Base-by-base conservation (phyloP, 371 early-diverging fungal genomes). In the Racocetra persica region DNA sequence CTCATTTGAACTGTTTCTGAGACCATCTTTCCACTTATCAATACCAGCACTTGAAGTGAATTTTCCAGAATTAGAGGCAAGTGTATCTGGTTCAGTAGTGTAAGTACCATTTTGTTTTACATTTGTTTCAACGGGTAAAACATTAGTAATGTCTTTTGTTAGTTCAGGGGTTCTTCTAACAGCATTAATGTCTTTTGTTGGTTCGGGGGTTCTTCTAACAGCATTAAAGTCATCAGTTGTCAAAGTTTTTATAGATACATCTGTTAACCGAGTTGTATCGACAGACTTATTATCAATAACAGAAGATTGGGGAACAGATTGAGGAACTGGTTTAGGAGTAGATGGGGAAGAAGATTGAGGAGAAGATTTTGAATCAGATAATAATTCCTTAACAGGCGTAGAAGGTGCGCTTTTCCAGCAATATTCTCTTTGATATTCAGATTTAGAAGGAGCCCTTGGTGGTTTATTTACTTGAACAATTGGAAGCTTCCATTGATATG, bases 341-440 rank as follows among this genome's bases (percentile, higher is more conserved):
- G 67, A 22, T 24, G 63, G 60, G 7, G 41, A 10, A 4, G 32
- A 1, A 20, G 72, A 22, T 20, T 32, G 72, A 32, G 72, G 18
- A 24, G 14, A 5, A 22, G 22, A 24, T 7, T 20, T 18, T 22
- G 72, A 72, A 24, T n/a, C n/a, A 22, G 72, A 10, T 66, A 66
- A 66, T 24, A 41, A 41, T 41, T 41, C 41, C 2, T 41, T 41
- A 41, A 41, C 41, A 41, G 41, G 41, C 8, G 65, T 32, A 13
- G 69, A n/a, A n/a, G 51, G 16, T 20, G 76, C 18, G 6, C 36
- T 41, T 41, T 36, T 57, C 79, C 79, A 78, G 5, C 67, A 36
- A 52, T 66, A 78, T 66, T 78, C 79, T 32, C 79, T 45, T 66
- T 78, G 79, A 78, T 78, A 78, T 78, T 78, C 79, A 16, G 55